Percentiles rank a stretch among this genome's conserved stretches.
Conservation (phyloP, 2,329 filamentous ascomycete species). For the Neofusicoccum parvum region DNA sequence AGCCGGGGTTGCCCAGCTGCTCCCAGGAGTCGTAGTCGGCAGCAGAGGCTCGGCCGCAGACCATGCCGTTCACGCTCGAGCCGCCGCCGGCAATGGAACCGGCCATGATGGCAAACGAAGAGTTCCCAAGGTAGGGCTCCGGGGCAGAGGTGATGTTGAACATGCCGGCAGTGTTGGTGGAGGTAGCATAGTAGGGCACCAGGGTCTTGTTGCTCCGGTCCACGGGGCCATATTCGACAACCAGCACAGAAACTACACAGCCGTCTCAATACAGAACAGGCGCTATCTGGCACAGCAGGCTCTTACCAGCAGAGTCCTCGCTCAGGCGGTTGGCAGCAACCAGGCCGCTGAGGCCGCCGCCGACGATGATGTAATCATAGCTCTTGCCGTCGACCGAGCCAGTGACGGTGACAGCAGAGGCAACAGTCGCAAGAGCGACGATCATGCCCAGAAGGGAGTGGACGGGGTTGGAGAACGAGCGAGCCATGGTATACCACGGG, state of each 20-base stretch:
- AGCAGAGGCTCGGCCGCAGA: constrained; percentile 34
- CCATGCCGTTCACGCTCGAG: constrained; percentile 40
- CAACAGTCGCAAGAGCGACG: neutral
- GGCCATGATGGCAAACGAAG: constrained; percentile 31
- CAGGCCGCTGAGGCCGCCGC: constrained; percentile 31
- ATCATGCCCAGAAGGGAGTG: neutral
- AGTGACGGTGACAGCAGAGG: neutral
- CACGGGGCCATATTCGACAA: constrained; percentile 30
- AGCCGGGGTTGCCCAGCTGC: constrained; percentile 59
- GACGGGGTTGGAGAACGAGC: neutral
- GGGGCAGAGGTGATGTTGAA: constrained; percentile 27
- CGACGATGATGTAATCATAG: constrained; percentile 31
- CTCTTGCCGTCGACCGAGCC: constrained; percentile 25
- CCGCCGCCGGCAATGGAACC: constrained; percentile 42
- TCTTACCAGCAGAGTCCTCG: constrained; percentile 32
- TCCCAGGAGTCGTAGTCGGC: constrained; percentile 55
- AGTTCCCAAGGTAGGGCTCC: constrained; percentile 33
- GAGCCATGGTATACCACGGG: neutral
- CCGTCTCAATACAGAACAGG: neutral
- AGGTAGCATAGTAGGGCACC: constrained; percentile 4
- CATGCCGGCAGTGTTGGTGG: constrained; percentile 5
- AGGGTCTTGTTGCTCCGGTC: constrained; percentile 38
- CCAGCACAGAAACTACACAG: constrained; percentile 22
- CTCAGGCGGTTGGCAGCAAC: constrained; percentile 33
- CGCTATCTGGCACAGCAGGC: too few species aligned